Conservation (phyloP, 768 basidiomycete species). For the Xanthoconium stramineum region DNA sequence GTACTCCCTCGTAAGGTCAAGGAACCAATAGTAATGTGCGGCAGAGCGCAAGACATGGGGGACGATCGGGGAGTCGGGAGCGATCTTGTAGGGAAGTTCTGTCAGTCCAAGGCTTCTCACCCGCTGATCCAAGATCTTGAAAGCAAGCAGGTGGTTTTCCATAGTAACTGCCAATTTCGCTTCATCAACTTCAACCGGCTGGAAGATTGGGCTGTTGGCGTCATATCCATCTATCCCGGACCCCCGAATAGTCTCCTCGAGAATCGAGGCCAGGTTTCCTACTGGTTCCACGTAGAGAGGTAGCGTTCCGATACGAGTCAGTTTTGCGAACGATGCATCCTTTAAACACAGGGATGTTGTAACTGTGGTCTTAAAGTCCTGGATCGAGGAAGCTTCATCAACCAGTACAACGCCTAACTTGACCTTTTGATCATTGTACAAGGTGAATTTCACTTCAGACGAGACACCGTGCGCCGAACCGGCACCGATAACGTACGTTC, state of each 20-base stretch:
- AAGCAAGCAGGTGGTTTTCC: background rate
- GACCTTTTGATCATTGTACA: slow-evolving; percentile 14
- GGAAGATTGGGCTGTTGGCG: background rate
- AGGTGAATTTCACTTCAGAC: slow-evolving; percentile 13
- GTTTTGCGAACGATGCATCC: slow-evolving; percentile 1
- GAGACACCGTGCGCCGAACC: slow-evolving; percentile 29
- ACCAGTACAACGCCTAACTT: background rate
- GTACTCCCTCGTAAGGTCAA: slow-evolving; percentile 6
- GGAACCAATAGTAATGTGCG: slow-evolving; percentile 21
- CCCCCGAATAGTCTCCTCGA: background rate
- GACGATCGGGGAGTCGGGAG: background rate
- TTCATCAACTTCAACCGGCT: background rate
- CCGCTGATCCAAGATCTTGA: slow-evolving; percentile 7
- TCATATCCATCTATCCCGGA: background rate
- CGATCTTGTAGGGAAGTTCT: background rate
- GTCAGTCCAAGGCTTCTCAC: slow-evolving; percentile 1
- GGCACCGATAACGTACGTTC: slow-evolving; percentile 20
- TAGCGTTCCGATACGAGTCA: background rate
- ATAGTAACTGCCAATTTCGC: slow-evolving; percentile 1
- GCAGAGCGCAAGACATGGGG: slow-evolving; percentile 7
- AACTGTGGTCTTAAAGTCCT: slow-evolving; percentile 13
- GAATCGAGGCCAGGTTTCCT: background rate
- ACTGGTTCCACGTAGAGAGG: background rate
- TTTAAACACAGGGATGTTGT: background rate
- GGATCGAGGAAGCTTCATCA: slow-evolving; percentile 2